phyloP scores from a whole-genome alignment of 2,329 filamentous ascomycete species.

The Cryphonectria naterciae region DNA sequence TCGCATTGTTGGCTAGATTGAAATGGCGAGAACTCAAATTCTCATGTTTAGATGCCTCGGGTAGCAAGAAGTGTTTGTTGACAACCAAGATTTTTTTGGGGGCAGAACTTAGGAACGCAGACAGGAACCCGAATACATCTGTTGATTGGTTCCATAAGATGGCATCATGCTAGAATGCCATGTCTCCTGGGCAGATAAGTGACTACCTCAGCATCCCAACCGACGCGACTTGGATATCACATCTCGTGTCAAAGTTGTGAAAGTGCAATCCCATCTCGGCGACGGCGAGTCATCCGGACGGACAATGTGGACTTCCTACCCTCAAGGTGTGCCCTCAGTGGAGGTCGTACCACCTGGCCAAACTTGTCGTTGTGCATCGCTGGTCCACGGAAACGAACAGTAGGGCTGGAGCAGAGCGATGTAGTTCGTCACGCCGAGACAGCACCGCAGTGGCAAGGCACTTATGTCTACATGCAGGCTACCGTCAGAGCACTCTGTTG shows the following conservation, averaged over 20 bases:
- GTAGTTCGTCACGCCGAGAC: not conserved
- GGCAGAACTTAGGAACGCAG: not conserved
- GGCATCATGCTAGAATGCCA: not conserved
- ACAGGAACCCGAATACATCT: not conserved
- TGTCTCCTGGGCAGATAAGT: not conserved
- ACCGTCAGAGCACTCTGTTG: not conserved
- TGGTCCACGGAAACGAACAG: slow-evolving; percentile 3
- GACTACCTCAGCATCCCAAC: not conserved
- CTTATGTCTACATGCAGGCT: not conserved
- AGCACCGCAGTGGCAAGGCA: slow-evolving; percentile 3
- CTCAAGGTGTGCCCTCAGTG: not conserved
- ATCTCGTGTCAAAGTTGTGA: not conserved
- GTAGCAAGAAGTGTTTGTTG: not conserved
- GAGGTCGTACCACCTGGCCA: not conserved
- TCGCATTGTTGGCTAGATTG: not conserved
- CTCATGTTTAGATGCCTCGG: not conserved
- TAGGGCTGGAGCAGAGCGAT: slow-evolving; percentile 1
- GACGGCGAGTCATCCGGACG: not conserved
- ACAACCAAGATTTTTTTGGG: too few relatives aligned
- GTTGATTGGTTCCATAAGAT: not conserved
- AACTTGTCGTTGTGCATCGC: slow-evolving; percentile 7
- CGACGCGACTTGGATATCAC: not conserved
- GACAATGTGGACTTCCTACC: not conserved
- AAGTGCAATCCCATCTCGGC: not conserved
- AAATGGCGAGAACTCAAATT: not conserved